Evolutionary conservation across 345 rosid genomes (phyloP).

Genomic region (Brassica incana): DNA sequence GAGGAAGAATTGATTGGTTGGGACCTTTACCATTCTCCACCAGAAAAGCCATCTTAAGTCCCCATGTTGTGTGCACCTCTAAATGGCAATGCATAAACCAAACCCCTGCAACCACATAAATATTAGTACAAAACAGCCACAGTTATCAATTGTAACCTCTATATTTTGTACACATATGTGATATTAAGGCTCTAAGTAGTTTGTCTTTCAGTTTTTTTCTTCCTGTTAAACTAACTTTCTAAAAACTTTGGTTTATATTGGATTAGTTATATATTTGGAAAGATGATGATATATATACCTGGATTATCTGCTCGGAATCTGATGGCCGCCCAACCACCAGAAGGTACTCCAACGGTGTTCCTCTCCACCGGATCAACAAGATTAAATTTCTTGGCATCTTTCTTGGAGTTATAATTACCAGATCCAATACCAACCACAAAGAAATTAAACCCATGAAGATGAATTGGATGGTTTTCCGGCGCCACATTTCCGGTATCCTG

Average conservation of each 20-base stretch:
- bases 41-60: conserved; percentile 93
- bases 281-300: conserved; percentile 42
- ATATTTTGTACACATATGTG: background rate
- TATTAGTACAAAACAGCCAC: background rate
- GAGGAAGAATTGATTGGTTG: conserved; percentile 75
- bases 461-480: conserved; percentile 83
- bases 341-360: conserved; percentile 79
- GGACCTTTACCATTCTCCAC: conserved; percentile 91
- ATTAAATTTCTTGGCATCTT: conserved; percentile 65
- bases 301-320: conserved; percentile 93
- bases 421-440: conserved; percentile 74
- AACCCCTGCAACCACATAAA: conserved; percentile 39
- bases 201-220: background rate
- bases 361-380: conserved; percentile 94
- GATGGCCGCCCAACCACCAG: conserved; percentile 91
- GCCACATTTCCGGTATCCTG: conserved; percentile 81
- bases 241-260: background rate
- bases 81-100: conserved; percentile 45
- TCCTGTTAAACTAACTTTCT: background rate
- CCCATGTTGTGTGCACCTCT: conserved; percentile 90
- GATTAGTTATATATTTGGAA: background rate
- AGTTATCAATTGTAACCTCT: background rate
- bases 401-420: conserved; percentile 62
- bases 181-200: background rate
- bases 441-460: conserved; percentile 91